Evolutionary conservation across 768 basidiomycete genomes (phyloP).

Genomic region (Calocybe indica): DNA sequence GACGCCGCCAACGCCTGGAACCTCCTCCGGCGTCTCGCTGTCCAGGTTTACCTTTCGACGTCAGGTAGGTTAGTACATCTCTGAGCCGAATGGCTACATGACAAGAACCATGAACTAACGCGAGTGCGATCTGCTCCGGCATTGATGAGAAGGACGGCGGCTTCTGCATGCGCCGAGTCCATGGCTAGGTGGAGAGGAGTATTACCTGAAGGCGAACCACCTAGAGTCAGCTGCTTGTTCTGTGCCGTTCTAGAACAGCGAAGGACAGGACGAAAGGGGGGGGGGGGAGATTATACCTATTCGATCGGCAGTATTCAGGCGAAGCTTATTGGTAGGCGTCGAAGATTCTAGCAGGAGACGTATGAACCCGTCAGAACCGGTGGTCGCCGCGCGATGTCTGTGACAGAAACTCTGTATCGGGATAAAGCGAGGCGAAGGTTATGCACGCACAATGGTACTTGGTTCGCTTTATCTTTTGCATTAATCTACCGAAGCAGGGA

Average conservation of each 20-base stretch:
- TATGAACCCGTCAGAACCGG: slow-evolving; percentile 88
- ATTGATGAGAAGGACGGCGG: slow-evolving; percentile 86
- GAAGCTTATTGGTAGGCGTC: slow-evolving; percentile 65
- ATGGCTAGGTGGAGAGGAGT: slow-evolving; percentile 96
- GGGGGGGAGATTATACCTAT: slow-evolving; percentile 43
- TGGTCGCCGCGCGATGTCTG: slow-evolving; percentile 95
- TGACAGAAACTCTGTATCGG: slow-evolving; percentile 6
- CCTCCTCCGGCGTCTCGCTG: slow-evolving; percentile 78
- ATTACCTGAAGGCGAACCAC: slow-evolving; percentile 52
- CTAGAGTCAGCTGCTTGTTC: neutral
- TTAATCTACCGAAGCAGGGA: slow-evolving; percentile 66
- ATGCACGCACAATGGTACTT: slow-evolving; percentile 71
- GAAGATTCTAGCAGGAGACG: slow-evolving; percentile 80
- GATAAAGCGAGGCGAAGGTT: slow-evolving; percentile 15
- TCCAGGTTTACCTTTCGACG: slow-evolving; percentile 71
- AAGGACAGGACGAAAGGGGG: slow-evolving; percentile 5
- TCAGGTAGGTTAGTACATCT: slow-evolving; percentile 11
- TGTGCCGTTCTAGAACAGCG: neutral
- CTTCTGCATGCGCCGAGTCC: slow-evolving; percentile 92
- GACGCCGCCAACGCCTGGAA: slow-evolving; percentile 84
- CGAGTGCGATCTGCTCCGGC: slow-evolving; percentile 90
- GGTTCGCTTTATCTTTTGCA: slow-evolving; percentile 88
- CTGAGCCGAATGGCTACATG: slow-evolving; percentile 8
- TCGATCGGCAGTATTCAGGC: slow-evolving; percentile 83
- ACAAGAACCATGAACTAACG: slow-evolving; percentile 40